Conservation (phyloP, 2,329 filamentous ascomycete species). For the Aspergillus candidus region DNA sequence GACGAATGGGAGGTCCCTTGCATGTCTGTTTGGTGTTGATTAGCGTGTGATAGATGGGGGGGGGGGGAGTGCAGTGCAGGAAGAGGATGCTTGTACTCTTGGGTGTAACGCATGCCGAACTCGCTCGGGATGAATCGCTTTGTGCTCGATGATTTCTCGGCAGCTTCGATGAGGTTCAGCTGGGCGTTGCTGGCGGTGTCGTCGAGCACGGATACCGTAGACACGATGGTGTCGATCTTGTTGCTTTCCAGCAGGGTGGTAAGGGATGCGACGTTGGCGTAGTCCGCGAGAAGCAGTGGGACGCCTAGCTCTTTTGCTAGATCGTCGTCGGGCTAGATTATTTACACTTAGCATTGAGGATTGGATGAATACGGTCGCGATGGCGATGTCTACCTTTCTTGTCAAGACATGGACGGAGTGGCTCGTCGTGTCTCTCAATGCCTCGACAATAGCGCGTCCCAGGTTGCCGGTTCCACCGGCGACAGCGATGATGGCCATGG, state of each 20-base stretch:
- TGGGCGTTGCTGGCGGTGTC: background rate
- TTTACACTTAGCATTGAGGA: background rate
- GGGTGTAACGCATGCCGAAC: background rate
- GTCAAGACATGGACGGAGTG: conserved; percentile 1
- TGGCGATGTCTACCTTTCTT: background rate
- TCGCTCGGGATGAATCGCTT: background rate
- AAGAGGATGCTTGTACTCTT: background rate
- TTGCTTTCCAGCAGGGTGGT: background rate
- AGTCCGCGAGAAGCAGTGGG: background rate
- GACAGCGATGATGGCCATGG: conserved; percentile 3
- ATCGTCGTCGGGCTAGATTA: background rate
- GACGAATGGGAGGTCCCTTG: too few relatives aligned
- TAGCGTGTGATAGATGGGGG: too few relatives aligned
- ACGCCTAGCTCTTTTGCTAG: background rate
- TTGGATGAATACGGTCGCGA: background rate
- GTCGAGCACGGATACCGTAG: background rate
- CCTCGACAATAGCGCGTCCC: conserved; percentile 2
- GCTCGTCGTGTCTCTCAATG: background rate
- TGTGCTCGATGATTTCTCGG: background rate
- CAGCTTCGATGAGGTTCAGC: background rate
- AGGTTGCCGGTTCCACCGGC: conserved; percentile 3
- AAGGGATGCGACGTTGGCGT: background rate
- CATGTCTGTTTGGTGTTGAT: too few relatives aligned
- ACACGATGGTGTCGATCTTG: background rate
- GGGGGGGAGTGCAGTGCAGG: too few relatives aligned